Conservation (phyloP, 805 yeast species). For the Grigorovia jiainica region DNA sequence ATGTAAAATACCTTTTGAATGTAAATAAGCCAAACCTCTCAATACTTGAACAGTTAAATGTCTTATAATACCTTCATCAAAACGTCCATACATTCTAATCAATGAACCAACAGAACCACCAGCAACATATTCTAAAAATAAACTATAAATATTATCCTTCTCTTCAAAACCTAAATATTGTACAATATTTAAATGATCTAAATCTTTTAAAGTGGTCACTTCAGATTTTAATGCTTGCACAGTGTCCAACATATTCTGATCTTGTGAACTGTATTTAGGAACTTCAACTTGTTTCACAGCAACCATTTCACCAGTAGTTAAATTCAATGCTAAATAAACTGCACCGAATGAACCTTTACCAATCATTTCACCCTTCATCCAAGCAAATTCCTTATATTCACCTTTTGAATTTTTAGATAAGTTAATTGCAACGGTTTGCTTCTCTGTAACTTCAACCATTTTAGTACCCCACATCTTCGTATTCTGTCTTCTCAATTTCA, state of each 20-base stretch:
- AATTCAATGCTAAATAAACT: conserved; percentile 83
- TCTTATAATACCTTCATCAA: conserved; percentile 67
- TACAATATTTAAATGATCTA: conserved; percentile 89
- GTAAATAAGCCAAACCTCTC: conserved; percentile 79
- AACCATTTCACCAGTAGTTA: conserved; percentile 96
- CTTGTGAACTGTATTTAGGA: conserved; percentile 35
- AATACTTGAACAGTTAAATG: conserved; percentile 73
- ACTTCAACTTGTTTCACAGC: conserved; percentile 93
- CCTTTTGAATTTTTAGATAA: conserved; percentile 58
- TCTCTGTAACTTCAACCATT: conserved; percentile 81
- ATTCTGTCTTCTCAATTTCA: conserved; percentile 53
- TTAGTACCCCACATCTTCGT: conserved; percentile 98
- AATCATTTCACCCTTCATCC: conserved; percentile 95
- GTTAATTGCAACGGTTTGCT: conserved; percentile 56
- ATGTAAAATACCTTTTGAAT: conserved; percentile 78
- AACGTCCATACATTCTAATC: conserved; percentile 71
- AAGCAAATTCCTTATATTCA: conserved; percentile 75
- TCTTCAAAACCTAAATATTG: conserved; percentile 93
- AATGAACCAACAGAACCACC: conserved; percentile 94
- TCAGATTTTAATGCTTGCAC: conserved; percentile 81
- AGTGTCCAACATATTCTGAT: conserved; percentile 45
- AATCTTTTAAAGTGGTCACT: conserved; percentile 85
- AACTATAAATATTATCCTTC: conserved; percentile 59
- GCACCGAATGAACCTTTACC: conserved; percentile 97
- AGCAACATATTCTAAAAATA: conserved; percentile 91